Conservation (phyloP, 768 basidiomycete genomes). For the Mycena belliarum region DNA sequence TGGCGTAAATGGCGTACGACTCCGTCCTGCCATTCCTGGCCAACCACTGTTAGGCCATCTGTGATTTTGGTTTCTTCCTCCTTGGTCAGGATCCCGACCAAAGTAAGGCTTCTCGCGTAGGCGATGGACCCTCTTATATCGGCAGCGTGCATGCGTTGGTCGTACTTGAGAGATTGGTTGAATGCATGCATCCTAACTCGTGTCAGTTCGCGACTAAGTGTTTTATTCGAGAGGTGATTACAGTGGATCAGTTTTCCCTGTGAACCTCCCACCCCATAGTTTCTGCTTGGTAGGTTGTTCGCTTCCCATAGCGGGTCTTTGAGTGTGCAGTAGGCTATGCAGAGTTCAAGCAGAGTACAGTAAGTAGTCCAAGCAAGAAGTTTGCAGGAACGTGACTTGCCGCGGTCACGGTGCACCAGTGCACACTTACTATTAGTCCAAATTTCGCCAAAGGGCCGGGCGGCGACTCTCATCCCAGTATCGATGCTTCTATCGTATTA, state of each 20-base stretch:
- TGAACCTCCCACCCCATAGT: slow-evolving; percentile 88
- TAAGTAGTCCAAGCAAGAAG: neutral
- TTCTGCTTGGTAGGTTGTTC: slow-evolving; percentile 63
- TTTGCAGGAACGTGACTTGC: neutral
- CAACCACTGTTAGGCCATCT: slow-evolving; percentile 73
- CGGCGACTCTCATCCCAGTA: too few species aligned
- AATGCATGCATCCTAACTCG: slow-evolving; percentile 90
- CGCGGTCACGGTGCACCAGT: too few species aligned
- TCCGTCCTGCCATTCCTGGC: slow-evolving; percentile 82
- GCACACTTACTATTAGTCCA: too few species aligned
- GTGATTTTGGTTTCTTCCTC: slow-evolving; percentile 76
- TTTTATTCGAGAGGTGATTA: slow-evolving; percentile 37
- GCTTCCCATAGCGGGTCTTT: slow-evolving; percentile 32
- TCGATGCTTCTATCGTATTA: too few species aligned
- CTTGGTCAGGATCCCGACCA: slow-evolving; percentile 76
- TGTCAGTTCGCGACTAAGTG: slow-evolving; percentile 20
- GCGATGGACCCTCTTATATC: slow-evolving; percentile 96
- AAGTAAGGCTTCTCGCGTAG: slow-evolving; percentile 84
- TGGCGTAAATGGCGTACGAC: slow-evolving; percentile 65
- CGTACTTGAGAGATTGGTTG: slow-evolving; percentile 95
- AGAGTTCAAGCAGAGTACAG: too few species aligned
- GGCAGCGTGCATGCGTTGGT: slow-evolving; percentile 89
- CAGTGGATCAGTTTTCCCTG: slow-evolving; percentile 88
- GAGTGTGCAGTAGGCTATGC: too few species aligned
- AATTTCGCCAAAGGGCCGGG: too few species aligned